Evolutionary conservation across 2,329 filamentous ascomycete species (phyloP), one percentile per base, ranked within the genome.

Genomic region (Monilinia vaccinii-corymbosi): DNA sequence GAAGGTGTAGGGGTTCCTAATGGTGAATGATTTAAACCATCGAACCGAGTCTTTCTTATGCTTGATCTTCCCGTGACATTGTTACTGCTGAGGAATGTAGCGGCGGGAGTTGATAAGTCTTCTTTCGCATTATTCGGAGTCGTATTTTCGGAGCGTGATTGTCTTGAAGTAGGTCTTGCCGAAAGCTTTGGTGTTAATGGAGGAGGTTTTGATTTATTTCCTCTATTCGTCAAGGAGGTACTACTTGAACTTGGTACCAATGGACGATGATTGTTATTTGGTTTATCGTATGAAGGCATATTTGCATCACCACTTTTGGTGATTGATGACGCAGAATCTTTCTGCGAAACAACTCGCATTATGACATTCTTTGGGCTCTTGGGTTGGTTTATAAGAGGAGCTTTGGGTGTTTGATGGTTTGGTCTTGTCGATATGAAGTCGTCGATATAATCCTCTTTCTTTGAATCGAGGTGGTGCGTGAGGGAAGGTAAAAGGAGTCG

Each of bases 21-120:
- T 4, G 89, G 86, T 1, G 90, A 91, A 36, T 81, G 82, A 61
- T 79, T 81, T 31, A 80, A 75, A 72, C 87, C 91, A 71, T 89
- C 85, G 60, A 85, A 81, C 66, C 90, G 85, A 66, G 78, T 85
- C 71, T 84, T 89, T 63, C 91, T 81, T 52, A 84, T 78, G 10
- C 87, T 87, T 10, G 91, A 91, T 65, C 91, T 84, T 55, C 91
- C 89, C 4, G 91, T 95, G 70, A 91, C 77, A 71, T 89, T 91
- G 71, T 75, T 81, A 21, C 55, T 40, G 73, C 73, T 83, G 48
- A 91, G 74, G 67, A 82, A 82, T 55, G 81, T 70, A 53, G 79
- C 76, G 34, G 79, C 75, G 10, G 83, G 78, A 48, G 81, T 79
- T 48, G 78, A 73, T 65, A 78, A 70, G 62, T 83, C 79, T 55